Percentiles rank a stretch among this genome's conserved stretches.
phyloP scores from a whole-genome alignment of 257 asterid genomes.

The Solanum ahanhuiri region DNA sequence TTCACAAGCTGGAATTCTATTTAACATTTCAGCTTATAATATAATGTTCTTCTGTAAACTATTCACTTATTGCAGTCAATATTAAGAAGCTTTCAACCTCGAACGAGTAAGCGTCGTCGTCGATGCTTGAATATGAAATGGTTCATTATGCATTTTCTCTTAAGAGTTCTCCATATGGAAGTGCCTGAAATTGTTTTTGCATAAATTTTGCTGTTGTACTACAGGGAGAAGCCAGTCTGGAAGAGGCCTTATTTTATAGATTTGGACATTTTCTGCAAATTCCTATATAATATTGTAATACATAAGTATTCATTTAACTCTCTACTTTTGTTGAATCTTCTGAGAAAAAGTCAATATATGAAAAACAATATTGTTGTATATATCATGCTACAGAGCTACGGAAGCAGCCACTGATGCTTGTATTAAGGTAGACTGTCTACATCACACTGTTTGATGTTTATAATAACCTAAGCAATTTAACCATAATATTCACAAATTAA shows the following conservation, averaged over 20 bases:
- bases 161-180: background rate
- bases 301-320: background rate
- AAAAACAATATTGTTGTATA: background rate
- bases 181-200: background rate
- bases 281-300: background rate
- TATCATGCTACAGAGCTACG: background rate
- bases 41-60: background rate
- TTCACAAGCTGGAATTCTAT: background rate
- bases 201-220: background rate
- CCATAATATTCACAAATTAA: too few relatives aligned
- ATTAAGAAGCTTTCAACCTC: background rate
- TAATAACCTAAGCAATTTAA: background rate
- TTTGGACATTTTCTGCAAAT: background rate
- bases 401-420: background rate
- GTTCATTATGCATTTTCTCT: background rate
- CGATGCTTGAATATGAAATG: background rate
- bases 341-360: background rate
- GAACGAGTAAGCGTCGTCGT: background rate
- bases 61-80: background rate
- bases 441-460: rapidly evolving
- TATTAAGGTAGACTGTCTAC: background rate
- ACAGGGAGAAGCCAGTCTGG: background rate
- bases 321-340: background rate
- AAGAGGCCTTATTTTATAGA: background rate
- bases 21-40: background rate